Evolutionary conservation across 1,284 basidiomycete genomes (phyloP).

Genomic region (Stygiomarasmius scandens): DNA sequence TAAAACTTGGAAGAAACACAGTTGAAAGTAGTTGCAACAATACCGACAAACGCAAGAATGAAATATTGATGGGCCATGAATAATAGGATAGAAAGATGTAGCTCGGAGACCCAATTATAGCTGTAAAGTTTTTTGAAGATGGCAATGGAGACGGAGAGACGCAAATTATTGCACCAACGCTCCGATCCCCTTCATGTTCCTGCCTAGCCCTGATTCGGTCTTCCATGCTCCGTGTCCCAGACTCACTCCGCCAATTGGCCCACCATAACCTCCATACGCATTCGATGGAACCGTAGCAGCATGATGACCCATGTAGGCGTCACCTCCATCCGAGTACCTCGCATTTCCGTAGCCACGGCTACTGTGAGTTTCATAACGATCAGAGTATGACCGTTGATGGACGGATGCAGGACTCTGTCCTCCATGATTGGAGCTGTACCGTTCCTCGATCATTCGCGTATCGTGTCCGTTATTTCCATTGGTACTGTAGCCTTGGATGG

Average conservation of each 20-base stretch:
- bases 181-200: slow-evolving; percentile 35
- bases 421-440: slow-evolving; percentile 17
- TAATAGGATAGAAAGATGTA: too few relatives aligned
- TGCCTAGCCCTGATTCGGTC: slow-evolving; percentile 34
- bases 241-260: slow-evolving; percentile 18
- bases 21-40: too few relatives aligned
- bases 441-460: slow-evolving; percentile 10
- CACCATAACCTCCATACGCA: slow-evolving; percentile 37
- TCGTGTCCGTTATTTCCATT: too few relatives aligned
- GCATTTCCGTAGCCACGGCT: background rate
- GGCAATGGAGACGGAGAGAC: too few relatives aligned
- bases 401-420: too few relatives aligned
- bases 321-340: slow-evolving; percentile 8
- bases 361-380: slow-evolving; percentile 1
- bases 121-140: too few relatives aligned
- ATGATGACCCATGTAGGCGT: slow-evolving; percentile 41
- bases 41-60: too few relatives aligned
- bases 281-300: slow-evolving; percentile 33
- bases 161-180: slow-evolving; percentile 31
- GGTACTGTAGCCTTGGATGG: too few relatives aligned
- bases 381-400: too few relatives aligned
- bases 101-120: too few relatives aligned
- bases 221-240: slow-evolving; percentile 42
- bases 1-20: too few relatives aligned
- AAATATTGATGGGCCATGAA: too few relatives aligned